Conservation (phyloP, 148 eudicot genomes). For the Rhododendron griersonianum region DNA sequence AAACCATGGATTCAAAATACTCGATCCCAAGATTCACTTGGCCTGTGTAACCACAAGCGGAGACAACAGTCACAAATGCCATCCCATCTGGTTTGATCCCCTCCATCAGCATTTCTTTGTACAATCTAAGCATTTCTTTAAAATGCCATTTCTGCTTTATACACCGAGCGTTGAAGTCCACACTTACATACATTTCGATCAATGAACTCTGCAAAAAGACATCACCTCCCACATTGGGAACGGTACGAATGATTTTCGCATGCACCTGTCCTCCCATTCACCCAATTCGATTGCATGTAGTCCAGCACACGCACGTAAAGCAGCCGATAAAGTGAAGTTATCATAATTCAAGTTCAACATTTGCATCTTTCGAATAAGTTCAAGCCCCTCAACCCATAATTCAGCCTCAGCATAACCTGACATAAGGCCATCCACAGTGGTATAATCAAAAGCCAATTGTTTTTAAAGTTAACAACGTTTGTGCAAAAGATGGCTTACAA, state of each 20-base stretch:
- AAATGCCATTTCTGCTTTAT: constrained; percentile 53
- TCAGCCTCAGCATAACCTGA: constrained; percentile 56
- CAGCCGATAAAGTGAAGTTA: constrained; percentile 51
- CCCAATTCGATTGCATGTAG: constrained; percentile 44
- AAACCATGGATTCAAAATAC: constrained; percentile 51
- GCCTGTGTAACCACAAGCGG: constrained; percentile 70
- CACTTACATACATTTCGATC: constrained; percentile 76
- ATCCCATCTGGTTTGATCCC: constrained; percentile 59
- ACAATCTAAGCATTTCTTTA: constrained; percentile 37
- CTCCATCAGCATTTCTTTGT: constrained; percentile 46
- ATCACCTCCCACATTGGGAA: constrained; percentile 33
- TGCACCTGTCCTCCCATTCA: constrained; percentile 60
- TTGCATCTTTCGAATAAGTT: constrained; percentile 43
- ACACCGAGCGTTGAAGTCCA: constrained; percentile 79
- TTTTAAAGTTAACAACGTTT: no score
- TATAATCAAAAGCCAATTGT: no score
- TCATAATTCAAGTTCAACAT: constrained; percentile 37
- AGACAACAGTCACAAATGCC: constrained; percentile 52
- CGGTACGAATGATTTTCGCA: constrained; percentile 36
- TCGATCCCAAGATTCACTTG: constrained; percentile 56
- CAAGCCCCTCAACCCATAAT: constrained; percentile 54
- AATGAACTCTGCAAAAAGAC: constrained; percentile 58
- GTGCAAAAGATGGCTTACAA: no score
- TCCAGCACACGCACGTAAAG: constrained; percentile 57
- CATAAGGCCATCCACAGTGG: no score